Conservation (phyloP, 1,284 basidiomycete genomes). For the Apiotrichum brassicae region DNA sequence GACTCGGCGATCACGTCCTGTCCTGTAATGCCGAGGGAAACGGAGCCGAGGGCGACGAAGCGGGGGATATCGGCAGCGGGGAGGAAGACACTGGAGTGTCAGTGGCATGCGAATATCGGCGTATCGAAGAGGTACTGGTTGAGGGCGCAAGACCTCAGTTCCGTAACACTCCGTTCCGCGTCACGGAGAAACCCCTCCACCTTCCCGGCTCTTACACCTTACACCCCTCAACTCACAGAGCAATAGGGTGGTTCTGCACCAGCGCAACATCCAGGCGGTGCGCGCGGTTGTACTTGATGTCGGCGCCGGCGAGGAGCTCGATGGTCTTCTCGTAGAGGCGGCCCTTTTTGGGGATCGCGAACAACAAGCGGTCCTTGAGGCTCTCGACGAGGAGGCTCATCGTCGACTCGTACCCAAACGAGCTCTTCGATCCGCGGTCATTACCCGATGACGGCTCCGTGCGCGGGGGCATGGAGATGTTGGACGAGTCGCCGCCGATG, state of each 20-base stretch:
- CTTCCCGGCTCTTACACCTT: background rate
- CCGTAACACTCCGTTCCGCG: too few species aligned
- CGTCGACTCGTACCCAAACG: conserved; percentile 42
- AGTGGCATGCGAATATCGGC: too few species aligned
- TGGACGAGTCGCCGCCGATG: conserved; percentile 9
- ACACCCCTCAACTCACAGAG: conserved; percentile 58
- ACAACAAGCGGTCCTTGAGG: conserved; percentile 68
- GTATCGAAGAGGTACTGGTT: too few species aligned
- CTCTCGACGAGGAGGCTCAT: conserved; percentile 53
- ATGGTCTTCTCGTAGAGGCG: conserved; percentile 90
- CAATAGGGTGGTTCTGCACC: conserved; percentile 86
- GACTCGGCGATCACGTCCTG: conserved; percentile 96
- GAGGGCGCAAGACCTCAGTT: too few species aligned
- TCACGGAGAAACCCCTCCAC: too few species aligned
- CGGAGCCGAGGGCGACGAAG: conserved; percentile 95
- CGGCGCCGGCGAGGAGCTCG: conserved; percentile 78
- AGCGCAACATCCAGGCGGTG: conserved; percentile 87
- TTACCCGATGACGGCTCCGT: conserved; percentile 7
- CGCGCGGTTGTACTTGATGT: conserved; percentile 89
- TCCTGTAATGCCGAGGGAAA: conserved; percentile 58
- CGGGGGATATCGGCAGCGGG: conserved; percentile 97
- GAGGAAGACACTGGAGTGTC: conserved; percentile 72
- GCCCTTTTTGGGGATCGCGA: conserved; percentile 98
- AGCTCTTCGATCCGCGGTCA: conserved; percentile 20
- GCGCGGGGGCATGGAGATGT: conserved; percentile 9